A percentile compares a stretch with the other conserved stretches of the same genome.
Conservation (phyloP, 805 yeast species). For the Zygotorulaspora danielsina region DNA sequence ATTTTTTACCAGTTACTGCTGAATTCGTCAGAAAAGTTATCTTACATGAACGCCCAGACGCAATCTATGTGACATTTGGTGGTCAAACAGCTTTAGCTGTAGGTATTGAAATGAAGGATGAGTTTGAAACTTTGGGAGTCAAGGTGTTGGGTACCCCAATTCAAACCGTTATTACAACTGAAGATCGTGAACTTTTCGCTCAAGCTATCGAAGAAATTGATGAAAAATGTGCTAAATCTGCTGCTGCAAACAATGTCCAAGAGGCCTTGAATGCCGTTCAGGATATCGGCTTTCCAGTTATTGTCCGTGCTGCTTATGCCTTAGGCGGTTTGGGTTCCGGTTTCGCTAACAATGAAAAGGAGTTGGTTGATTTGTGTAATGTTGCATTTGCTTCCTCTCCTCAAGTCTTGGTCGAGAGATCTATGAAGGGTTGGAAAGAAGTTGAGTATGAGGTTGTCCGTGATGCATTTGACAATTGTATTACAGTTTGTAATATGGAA, state of each 20-base stretch:
- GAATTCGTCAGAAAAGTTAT: constrained; percentile 96
- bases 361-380: constrained; percentile 77
- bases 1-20: constrained; percentile 95
- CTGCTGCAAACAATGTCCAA: constrained; percentile 71
- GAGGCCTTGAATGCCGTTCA: constrained; percentile 85
- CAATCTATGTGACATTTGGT: constrained; percentile 95
- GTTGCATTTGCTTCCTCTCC: constrained; percentile 95
- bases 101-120: constrained; percentile 93
- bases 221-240: constrained; percentile 93
- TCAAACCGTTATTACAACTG: constrained; percentile 94
- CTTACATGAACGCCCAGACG: constrained; percentile 92
- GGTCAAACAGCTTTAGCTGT: constrained; percentile 98
- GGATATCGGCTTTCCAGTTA: constrained; percentile 89
- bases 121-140: constrained; percentile 82
- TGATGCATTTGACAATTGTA: constrained; percentile 95
- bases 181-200: constrained; percentile 95
- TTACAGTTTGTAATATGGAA: constrained; percentile 99
- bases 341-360: constrained; percentile 83
- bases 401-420: constrained; percentile 89
- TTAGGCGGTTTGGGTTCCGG: constrained; percentile 98
- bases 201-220: constrained; percentile 90
- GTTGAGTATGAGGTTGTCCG: constrained; percentile 98
- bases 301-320: constrained; percentile 96
- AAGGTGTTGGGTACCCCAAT: constrained; percentile 95
- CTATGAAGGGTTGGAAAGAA: constrained; percentile 99